These are phyloP conservation scores for Gilbertella persicaria DNA, from an alignment of 371 early-diverging fungal genomes.

Conservation along the genomic window DNA sequence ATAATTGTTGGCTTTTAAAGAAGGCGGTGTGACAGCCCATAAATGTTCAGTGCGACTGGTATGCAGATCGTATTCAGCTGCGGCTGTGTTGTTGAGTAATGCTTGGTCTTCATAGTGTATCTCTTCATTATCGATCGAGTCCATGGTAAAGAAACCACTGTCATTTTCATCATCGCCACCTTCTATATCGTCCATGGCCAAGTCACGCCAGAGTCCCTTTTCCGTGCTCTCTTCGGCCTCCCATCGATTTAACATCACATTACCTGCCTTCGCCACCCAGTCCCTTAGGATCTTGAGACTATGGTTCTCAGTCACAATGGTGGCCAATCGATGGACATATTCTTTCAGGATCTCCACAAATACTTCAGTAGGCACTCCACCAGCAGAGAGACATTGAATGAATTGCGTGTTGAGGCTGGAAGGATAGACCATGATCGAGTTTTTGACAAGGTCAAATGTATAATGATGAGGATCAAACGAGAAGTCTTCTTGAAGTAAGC, in stretches of 20 bases:
- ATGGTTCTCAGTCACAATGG: slow-evolving; percentile 31
- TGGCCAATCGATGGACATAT: slow-evolving; percentile 32
- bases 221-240: slow-evolving; percentile 28
- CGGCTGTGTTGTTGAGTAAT: neutral
- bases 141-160: slow-evolving; percentile 12
- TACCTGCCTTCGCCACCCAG: slow-evolving; percentile 36
- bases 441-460: slow-evolving; percentile 48
- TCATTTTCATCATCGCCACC: slow-evolving; percentile 25
- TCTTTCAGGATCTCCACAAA: slow-evolving; percentile 45
- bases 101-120: neutral
- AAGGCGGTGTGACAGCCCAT: too few relatives aligned
- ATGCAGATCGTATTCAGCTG: neutral
- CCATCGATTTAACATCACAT: slow-evolving; percentile 36
- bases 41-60: neutral
- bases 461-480: slow-evolving; percentile 36
- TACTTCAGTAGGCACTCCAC: slow-evolving; percentile 38
- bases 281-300: slow-evolving; percentile 36
- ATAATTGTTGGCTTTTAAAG: neutral
- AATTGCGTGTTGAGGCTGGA: slow-evolving; percentile 50
- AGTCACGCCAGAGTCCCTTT: slow-evolving; percentile 32
- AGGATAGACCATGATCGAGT: slow-evolving; percentile 36
- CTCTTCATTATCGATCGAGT: slow-evolving; percentile 16
- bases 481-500: slow-evolving; percentile 27
- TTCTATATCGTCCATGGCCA: slow-evolving; percentile 5
- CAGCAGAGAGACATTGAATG: slow-evolving; percentile 44